A percentile compares a stretch with the other conserved stretches of the same genome.
Evolutionary conservation across 108 stramenopile genomes (phyloP).

Genomic region (Schizochytrium sp.): DNA sequence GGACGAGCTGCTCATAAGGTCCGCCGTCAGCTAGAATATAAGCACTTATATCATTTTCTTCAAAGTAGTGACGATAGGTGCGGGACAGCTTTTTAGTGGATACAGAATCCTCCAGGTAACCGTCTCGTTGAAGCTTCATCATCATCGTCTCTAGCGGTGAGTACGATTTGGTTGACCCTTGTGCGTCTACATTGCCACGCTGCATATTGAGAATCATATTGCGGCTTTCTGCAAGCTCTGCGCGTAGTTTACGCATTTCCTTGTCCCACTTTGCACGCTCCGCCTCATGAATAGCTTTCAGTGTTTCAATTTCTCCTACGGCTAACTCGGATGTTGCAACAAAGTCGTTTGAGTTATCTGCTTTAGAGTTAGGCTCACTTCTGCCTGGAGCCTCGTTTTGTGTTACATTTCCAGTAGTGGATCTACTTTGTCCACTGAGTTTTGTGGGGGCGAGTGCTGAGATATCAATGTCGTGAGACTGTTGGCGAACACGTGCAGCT

Average conservation of each 20-base stretch:
- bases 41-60: neutral
- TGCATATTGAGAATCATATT: conserved; percentile 8
- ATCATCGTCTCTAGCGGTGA: conserved; percentile 46
- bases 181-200: neutral
- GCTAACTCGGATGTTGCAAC: neutral
- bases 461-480: no score
- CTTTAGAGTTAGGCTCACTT: no score
- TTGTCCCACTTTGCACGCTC: conserved; percentile 53
- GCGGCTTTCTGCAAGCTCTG: conserved; percentile 39
- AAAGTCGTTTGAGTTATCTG: no score
- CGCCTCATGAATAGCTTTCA: neutral
- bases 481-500: no score
- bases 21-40: conserved; percentile 7
- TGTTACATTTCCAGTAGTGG: no score
- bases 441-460: no score
- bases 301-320: neutral
- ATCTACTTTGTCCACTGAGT: no score
- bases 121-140: conserved; percentile 6
- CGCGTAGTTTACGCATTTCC: conserved; percentile 49
- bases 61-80: neutral
- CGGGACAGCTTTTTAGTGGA: neutral
- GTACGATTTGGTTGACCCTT: neutral
- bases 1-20: conserved; percentile 39
- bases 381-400: no score
- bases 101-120: conserved; percentile 15